These are phyloP conservation scores for Vanderwaltozyma tropicalis DNA, from an alignment of 805 yeast genomes.

Conservation along the genomic window DNA sequence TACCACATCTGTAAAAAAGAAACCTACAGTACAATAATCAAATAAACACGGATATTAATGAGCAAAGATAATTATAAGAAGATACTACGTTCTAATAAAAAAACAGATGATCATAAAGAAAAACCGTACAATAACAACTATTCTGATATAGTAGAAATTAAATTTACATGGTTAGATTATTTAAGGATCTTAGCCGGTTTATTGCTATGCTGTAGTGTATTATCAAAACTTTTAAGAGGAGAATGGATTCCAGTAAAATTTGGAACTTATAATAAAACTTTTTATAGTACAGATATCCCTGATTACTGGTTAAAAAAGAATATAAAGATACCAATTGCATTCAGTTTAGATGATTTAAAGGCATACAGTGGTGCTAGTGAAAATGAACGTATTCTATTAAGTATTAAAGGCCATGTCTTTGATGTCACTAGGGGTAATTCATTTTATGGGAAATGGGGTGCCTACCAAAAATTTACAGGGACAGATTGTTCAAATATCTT, in stretches of 20 bases:
- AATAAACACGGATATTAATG: no score
- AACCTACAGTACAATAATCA: no score
- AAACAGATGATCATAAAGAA: not conserved
- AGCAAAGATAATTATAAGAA: no score
- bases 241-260: conserved; percentile 4
- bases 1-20: no score
- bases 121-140: no score
- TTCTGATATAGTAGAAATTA: conserved; percentile 1
- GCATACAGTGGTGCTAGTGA: conserved; percentile 5
- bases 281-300: conserved; percentile 2
- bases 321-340: conserved; percentile 6
- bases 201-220: conserved; percentile 4
- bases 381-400: conserved; percentile 9
- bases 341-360: conserved; percentile 7
- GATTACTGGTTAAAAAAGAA: conserved; percentile 9
- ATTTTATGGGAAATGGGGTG: conserved; percentile 20
- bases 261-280: not conserved
- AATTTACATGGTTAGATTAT: conserved; percentile 10
- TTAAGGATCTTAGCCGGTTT: conserved; percentile 13
- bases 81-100: no score
- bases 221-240: conserved; percentile 7
- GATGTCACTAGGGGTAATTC: conserved; percentile 15
- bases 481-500: conserved; percentile 17
- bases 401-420: conserved; percentile 16
- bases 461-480: conserved; percentile 17